A percentile compares a stretch with the other conserved stretches of the same genome.
Evolutionary conservation across 768 basidiomycete species (phyloP).

Genomic region (Auricularia auricula-judae): DNA sequence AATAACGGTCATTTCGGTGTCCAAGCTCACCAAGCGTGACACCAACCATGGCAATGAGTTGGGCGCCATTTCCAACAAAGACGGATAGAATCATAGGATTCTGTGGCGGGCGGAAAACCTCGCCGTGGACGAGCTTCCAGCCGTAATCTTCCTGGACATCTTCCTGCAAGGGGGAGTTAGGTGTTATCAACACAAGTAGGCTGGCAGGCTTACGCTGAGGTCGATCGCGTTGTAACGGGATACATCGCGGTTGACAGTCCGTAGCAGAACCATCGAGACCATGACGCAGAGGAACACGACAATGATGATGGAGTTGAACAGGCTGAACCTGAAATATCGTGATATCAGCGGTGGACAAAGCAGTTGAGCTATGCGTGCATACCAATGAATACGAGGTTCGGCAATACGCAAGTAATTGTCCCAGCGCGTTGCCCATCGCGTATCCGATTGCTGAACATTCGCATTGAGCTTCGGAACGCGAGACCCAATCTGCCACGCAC

Average conservation of each 20-base stretch:
- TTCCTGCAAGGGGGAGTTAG: constrained; percentile 38
- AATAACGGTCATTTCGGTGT: not conserved
- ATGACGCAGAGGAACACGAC: constrained; percentile 84
- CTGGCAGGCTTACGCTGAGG: constrained; percentile 47
- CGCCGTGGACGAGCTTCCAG: constrained; percentile 95
- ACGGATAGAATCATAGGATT: constrained; percentile 71
- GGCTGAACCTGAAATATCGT: constrained; percentile 40
- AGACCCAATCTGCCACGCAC: constrained; percentile 29
- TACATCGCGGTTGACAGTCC: constrained; percentile 84
- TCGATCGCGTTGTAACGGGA: constrained; percentile 93
- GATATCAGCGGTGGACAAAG: not conserved
- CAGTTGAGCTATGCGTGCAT: not conserved
- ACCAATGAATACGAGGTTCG: constrained; percentile 89
- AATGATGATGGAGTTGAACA: constrained; percentile 87
- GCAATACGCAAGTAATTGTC: constrained; percentile 92
- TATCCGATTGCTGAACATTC: constrained; percentile 57
- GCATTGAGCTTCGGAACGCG: not conserved
- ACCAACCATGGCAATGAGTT: constrained; percentile 74
- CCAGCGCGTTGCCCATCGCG: constrained; percentile 92
- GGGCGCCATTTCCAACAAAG: constrained; percentile 83
- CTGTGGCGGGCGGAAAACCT: constrained; percentile 81
- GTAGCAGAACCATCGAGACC: constrained; percentile 84
- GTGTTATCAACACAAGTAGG: not conserved
- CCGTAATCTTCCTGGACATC: constrained; percentile 98
- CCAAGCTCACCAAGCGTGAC: constrained; percentile 63